A percentile compares a stretch with the other conserved stretches of the same genome.
Conservation (phyloP, 257 asterid species). For the Solanum piurae region DNA sequence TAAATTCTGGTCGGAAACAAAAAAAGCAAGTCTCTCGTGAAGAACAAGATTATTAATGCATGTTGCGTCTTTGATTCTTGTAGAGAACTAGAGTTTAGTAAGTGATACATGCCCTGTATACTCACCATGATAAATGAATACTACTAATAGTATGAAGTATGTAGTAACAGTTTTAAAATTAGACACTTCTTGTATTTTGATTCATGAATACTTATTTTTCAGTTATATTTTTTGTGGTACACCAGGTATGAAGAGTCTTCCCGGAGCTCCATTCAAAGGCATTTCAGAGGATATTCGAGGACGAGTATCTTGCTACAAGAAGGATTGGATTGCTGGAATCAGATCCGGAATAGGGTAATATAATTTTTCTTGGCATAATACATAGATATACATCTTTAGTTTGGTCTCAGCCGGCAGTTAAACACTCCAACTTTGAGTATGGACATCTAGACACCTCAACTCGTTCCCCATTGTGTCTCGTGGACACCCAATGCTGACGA, state of each 20-base stretch:
- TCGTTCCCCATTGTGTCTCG: accelerated
- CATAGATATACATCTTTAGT: too few species aligned
- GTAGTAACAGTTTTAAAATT: neutral
- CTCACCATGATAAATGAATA: neutral
- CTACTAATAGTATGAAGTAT: neutral
- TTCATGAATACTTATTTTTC: neutral
- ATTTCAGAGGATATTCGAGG: slow-evolving; percentile 5
- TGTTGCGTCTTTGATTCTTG: neutral
- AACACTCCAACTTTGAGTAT: neutral
- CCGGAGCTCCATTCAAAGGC: neutral
- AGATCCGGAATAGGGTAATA: slow-evolving; percentile 9
- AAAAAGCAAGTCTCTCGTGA: neutral
- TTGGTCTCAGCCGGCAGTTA: accelerated
- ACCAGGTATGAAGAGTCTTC: neutral
- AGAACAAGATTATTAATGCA: neutral
- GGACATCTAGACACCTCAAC: neutral
- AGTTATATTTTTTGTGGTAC: neutral
- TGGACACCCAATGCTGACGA: neutral
- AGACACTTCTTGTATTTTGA: neutral
- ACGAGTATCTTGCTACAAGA: slow-evolving; percentile 12
- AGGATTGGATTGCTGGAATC: slow-evolving; percentile 17
- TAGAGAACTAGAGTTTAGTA: neutral
- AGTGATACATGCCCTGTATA: neutral
- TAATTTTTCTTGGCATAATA: neutral
- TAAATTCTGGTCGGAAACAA: neutral